Conservation (phyloP, 805 yeast species). For the Ogataea neopini region DNA sequence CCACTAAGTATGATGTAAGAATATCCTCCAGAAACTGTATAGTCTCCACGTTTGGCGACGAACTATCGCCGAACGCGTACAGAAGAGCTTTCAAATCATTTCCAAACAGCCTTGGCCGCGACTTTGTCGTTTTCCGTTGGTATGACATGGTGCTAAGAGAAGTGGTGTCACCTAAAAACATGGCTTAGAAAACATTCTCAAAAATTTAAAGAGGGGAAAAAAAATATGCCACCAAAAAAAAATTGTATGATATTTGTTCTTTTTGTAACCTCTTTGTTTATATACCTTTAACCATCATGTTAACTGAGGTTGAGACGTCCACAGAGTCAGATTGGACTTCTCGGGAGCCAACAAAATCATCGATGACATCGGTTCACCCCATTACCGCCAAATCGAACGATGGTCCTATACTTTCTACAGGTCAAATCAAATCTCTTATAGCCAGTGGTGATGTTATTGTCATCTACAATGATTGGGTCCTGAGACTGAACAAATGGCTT, state of each 20-base stretch:
- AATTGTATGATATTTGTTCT: not conserved
- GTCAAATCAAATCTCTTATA: conserved; percentile 52
- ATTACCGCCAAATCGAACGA: not conserved
- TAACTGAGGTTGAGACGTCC: not conserved
- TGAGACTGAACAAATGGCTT: conserved; percentile 72
- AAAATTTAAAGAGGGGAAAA: not conserved
- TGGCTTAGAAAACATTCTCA: not conserved
- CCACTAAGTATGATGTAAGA: conserved; percentile 61
- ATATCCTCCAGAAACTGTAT: conserved; percentile 68
- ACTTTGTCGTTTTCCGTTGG: conserved; percentile 16
- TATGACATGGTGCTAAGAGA: conserved; percentile 5
- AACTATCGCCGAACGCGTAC: conserved; percentile 73
- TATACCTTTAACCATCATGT: too few species aligned
- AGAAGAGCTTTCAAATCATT: conserved; percentile 55
- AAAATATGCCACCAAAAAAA: conserved; percentile 8
- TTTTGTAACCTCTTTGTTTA: not conserved
- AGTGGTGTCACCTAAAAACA: not conserved
- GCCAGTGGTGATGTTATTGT: conserved; percentile 70
- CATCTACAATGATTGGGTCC: conserved; percentile 59
- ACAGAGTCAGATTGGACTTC: not conserved
- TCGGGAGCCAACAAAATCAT: too few species aligned
- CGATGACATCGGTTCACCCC: not conserved
- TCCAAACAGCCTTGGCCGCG: conserved; percentile 34
- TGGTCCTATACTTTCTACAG: conserved; percentile 1
- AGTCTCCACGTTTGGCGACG: conserved; percentile 66